Percentiles rank a stretch among this genome's conserved stretches.
Conservation (phyloP, 805 yeast species). For the Torulaspora microellipsoides region DNA sequence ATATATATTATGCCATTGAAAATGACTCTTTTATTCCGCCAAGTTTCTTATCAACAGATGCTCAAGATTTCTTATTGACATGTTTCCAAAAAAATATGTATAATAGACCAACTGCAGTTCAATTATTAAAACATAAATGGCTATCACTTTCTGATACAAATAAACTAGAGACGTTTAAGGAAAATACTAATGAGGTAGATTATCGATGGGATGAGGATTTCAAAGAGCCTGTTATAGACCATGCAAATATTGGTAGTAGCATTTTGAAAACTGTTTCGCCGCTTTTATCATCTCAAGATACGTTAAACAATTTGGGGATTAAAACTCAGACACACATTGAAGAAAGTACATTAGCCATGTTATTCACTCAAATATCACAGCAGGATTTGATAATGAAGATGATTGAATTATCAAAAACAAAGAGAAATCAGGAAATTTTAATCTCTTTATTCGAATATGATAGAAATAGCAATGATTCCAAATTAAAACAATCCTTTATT, state of each 20-base stretch:
- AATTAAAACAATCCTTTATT: constrained; percentile 20
- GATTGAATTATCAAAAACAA: neutral
- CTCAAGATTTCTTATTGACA: constrained; percentile 60
- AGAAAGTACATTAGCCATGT: constrained; percentile 1
- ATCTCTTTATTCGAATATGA: constrained; percentile 23
- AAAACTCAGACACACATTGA: neutral
- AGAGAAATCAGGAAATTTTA: constrained; percentile 3
- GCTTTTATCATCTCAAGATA: neutral
- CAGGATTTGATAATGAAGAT: constrained; percentile 4
- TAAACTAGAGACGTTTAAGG: constrained; percentile 26
- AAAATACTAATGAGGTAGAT: constrained; percentile 20
- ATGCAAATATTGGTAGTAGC: neutral
- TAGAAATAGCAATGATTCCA: constrained; percentile 16
- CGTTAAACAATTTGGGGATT: neutral
- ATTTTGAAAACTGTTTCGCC: neutral
- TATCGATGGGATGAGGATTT: constrained; percentile 31
- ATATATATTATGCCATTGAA: constrained; percentile 37
- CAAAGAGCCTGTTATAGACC: constrained; percentile 13
- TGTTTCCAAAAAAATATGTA: constrained; percentile 72
- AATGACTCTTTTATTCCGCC: constrained; percentile 39
- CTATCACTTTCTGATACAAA: constrained; percentile 12
- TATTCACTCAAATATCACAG: constrained; percentile 5
- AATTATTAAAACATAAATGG: constrained; percentile 59
- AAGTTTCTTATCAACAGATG: constrained; percentile 38
- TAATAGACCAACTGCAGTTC: constrained; percentile 59